Evolutionary conservation across 208 protist genomes (phyloP), one percentile per base, ranked within the genome.

Genomic region (Strigomonas galati): DNA sequence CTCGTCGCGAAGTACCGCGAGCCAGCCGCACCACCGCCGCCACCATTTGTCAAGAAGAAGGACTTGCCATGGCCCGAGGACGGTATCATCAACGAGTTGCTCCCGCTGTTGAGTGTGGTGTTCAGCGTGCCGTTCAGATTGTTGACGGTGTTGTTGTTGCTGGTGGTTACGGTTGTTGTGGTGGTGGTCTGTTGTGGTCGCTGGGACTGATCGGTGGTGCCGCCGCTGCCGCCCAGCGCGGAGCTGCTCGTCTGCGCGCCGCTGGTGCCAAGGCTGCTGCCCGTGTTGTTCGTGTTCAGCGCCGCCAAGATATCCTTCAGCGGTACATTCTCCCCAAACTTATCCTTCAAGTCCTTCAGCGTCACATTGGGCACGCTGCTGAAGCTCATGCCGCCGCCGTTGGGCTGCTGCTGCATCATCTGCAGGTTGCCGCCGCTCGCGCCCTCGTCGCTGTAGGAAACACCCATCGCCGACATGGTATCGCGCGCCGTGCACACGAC

Each of bases 241-340:
- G 21, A 23, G 21, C 21, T 17, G 48, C 32, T 37, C 32, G 32
- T 37, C 4, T 15, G 14, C 10, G 19, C 1, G 9, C 35, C 31
- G 24, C 21, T 27, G 26, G 19, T 28, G 63, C 26, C 26, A 27
- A 14, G 26, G 52, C 35, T 23, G 10, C 28, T 37, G 37, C 52
- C 21, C 51, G 1, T 40, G 62, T 32, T 49, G 15, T 3, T 0
- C 26, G 32, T 54, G 1, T 0, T 28, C 40, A 21, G 27, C 23
- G 40, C 14, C 35, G 51, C 23, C 46, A 49, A 26, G n/a, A 70
- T 24, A 30, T 63, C 43, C 51, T 52, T 6, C 26, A 69, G n/a
- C 43, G 59, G 48, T 48, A 37, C 55, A 32, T 21, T 28, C 35
- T 54, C 26, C 24, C 49, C 65, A 30, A 58, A 55, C 17, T 1